phyloP scores from a whole-genome alignment of 345 rosid genomes.

The Isatis tinctoria region DNA sequence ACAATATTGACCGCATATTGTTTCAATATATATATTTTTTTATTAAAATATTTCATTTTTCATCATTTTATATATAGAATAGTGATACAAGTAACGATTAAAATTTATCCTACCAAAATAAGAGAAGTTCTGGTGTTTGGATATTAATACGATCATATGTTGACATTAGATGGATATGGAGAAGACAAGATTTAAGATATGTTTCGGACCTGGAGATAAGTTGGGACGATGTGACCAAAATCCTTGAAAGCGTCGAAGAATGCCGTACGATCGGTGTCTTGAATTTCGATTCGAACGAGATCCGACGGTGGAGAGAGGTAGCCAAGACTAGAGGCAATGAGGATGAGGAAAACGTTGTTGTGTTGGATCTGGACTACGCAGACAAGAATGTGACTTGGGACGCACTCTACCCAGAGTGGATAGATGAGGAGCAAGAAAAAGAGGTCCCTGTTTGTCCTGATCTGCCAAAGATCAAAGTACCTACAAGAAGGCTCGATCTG shows the following conservation, averaged over 20 bases:
- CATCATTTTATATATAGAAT: not conserved
- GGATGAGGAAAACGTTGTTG: slow-evolving; percentile 21
- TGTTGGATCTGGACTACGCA: slow-evolving; percentile 45
- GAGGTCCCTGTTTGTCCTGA: slow-evolving; percentile 74
- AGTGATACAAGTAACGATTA: not conserved
- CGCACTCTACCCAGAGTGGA: slow-evolving; percentile 89
- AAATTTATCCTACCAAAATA: not conserved
- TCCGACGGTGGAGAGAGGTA: slow-evolving; percentile 57
- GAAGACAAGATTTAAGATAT: slow-evolving; percentile 59
- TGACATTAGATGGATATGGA: slow-evolving; percentile 55
- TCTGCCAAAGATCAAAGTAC: slow-evolving; percentile 59
- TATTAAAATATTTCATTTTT: not conserved
- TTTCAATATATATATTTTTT: not conserved
- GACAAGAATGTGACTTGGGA: slow-evolving; percentile 69
- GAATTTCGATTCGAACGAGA: slow-evolving; percentile 64
- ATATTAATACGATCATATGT: not conserved
- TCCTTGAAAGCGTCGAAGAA: slow-evolving; percentile 42
- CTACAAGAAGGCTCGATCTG: slow-evolving; percentile 66
- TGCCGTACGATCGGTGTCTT: slow-evolving; percentile 68
- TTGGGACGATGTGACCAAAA: slow-evolving; percentile 66
- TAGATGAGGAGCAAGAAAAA: slow-evolving; percentile 90
- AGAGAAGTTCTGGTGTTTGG: not conserved
- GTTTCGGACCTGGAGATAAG: slow-evolving; percentile 48
- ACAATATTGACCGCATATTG: no score
- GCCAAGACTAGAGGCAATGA: slow-evolving; percentile 41